Conservation (phyloP, 371 early-diverging fungal species). For the Rhizopus microsporus region DNA sequence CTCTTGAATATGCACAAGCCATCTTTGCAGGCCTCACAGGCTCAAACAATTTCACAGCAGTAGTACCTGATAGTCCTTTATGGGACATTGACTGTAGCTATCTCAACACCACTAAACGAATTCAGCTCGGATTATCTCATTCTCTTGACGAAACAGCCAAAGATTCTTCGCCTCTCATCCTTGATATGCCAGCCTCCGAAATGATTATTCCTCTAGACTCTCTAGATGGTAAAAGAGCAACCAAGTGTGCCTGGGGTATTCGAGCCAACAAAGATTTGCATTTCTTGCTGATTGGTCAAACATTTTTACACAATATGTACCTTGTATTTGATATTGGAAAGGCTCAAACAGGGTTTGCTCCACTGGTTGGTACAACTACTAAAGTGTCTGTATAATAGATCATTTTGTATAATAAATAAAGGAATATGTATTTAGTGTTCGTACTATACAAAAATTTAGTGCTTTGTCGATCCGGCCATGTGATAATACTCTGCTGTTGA, state of each 20-base stretch:
- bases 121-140: conserved; percentile 13
- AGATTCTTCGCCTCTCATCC: conserved; percentile 10
- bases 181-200: conserved; percentile 26
- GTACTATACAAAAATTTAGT: too few relatives aligned
- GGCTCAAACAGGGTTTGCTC: conserved; percentile 32
- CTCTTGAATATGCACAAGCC: conserved; percentile 16
- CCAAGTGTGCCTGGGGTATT: conserved; percentile 33
- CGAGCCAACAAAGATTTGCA: conserved; percentile 6
- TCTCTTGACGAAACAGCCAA: background rate
- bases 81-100: conserved; percentile 23
- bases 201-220: conserved; percentile 32
- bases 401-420: too few relatives aligned
- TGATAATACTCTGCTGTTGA: too few relatives aligned
- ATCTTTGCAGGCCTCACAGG: conserved; percentile 22
- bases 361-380: conserved; percentile 7
- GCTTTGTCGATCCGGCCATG: too few relatives aligned
- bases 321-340: conserved; percentile 31
- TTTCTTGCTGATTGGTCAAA: conserved; percentile 37
- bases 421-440: too few relatives aligned
- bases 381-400: too few relatives aligned
- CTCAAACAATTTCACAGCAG: background rate
- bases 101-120: conserved; percentile 4
- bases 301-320: conserved; percentile 31
- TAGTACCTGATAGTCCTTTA: conserved; percentile 12
- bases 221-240: conserved; percentile 20